These are phyloP conservation scores for Albizia julibrissin DNA, from an alignment of 306 rosid genomes.

Conservation along the genomic window DNA sequence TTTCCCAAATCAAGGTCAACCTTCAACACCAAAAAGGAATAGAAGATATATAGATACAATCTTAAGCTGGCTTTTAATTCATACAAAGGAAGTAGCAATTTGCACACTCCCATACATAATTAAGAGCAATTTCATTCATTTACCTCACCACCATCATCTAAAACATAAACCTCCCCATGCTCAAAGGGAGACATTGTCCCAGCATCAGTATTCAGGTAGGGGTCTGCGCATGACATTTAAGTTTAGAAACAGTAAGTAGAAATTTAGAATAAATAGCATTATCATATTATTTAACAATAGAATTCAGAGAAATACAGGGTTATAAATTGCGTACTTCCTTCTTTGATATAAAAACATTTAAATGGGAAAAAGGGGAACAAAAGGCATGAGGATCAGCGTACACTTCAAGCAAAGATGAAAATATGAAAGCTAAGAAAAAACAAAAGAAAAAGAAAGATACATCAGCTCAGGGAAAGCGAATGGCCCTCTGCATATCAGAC, in stretches of 20 bases:
- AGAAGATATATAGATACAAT: not conserved
- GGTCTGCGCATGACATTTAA: slow-evolving; percentile 52
- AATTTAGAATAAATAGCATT: slow-evolving; percentile 7
- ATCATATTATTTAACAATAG: not conserved
- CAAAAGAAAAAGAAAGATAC: not conserved
- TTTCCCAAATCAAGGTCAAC: slow-evolving; percentile 93
- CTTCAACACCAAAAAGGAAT: slow-evolving; percentile 42
- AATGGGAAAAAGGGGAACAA: not conserved
- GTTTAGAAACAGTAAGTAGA: slow-evolving; percentile 18
- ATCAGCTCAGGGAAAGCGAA: slow-evolving; percentile 6
- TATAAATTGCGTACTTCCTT: not conserved
- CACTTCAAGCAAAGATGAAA: slow-evolving; percentile 30
- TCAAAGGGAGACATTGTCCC: slow-evolving; percentile 94
- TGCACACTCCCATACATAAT: not conserved
- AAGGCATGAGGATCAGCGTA: slow-evolving; percentile 7
- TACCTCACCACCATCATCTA: slow-evolving; percentile 92
- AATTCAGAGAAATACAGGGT: not conserved
- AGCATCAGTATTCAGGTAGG: slow-evolving; percentile 82
- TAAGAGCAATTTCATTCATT: slow-evolving; percentile 10
- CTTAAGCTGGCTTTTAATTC: not conserved
- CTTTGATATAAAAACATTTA: slow-evolving; percentile 6
- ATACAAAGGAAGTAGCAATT: not conserved
- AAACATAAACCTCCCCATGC: slow-evolving; percentile 86
- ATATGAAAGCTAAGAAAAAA: not conserved
- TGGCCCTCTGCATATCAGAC: not conserved